Conservation (phyloP, 345 rosid genomes). For the Erodium maritimum region DNA sequence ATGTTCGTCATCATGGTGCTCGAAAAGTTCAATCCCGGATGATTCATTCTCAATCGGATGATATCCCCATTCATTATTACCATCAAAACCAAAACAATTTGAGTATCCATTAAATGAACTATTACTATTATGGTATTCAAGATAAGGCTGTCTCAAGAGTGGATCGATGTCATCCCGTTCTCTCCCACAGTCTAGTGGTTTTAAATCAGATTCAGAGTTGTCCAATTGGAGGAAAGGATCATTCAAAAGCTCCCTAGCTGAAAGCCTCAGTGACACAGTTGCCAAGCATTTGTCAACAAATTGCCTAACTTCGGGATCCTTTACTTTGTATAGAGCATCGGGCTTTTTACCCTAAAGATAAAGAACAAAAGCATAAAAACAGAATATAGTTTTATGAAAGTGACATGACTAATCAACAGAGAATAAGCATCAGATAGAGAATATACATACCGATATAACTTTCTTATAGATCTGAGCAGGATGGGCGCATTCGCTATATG, state of each 20-base stretch:
- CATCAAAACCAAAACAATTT: conserved; percentile 24
- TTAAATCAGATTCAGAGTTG: conserved; percentile 33
- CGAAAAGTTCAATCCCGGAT: conserved; percentile 58
- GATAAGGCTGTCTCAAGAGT: conserved; percentile 40
- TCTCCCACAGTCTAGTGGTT: conserved; percentile 29
- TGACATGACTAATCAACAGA: not conserved
- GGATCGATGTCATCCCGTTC: conserved; percentile 33
- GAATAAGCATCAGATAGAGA: not conserved
- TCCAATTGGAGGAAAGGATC: conserved; percentile 71
- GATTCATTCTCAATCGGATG: conserved; percentile 40
- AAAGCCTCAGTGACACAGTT: conserved; percentile 55
- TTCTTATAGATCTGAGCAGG: conserved; percentile 99
- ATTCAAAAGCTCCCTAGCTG: conserved; percentile 73
- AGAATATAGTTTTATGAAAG: not conserved
- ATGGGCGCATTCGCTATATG: conserved; percentile 84
- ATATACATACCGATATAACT: conserved; percentile 75
- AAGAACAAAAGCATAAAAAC: not conserved
- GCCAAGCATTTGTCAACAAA: conserved; percentile 96
- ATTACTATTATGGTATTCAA: conserved; percentile 21
- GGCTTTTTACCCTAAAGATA: conserved; percentile 75
- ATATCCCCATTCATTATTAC: conserved; percentile 41
- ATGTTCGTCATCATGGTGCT: conserved; percentile 52
- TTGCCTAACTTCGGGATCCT: conserved; percentile 69
- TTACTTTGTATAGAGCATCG: conserved; percentile 65
- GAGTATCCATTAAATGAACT: conserved; percentile 27